These are phyloP conservation scores for Ceratobasidium sp. DNA, from an alignment of 1,284 basidiomycete species.

Conservation along the genomic window DNA sequence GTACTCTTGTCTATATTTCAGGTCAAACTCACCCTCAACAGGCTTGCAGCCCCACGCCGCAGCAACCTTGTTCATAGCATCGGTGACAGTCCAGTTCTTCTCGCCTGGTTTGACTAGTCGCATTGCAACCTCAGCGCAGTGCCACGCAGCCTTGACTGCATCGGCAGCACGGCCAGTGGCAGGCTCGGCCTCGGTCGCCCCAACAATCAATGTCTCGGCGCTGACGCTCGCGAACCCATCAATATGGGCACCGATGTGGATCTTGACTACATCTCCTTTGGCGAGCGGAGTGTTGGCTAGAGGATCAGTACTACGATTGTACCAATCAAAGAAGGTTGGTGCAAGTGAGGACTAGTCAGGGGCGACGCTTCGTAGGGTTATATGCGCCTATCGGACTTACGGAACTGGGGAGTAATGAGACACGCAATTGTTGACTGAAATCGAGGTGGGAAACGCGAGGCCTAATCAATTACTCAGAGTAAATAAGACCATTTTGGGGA, in stretches of 20 bases:
- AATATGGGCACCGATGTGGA: conserved; percentile 95
- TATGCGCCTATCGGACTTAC: conserved; percentile 51
- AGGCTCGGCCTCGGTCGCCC: conserved; percentile 71
- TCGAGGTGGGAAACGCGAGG: conserved; percentile 90
- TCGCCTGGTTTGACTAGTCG: conserved; percentile 85
- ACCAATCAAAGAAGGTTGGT: not conserved
- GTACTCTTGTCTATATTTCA: conserved; percentile 1
- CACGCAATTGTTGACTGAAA: conserved; percentile 91
- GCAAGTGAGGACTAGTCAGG: conserved; percentile 5
- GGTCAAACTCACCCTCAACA: conserved; percentile 75
- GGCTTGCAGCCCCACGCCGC: conserved; percentile 82
- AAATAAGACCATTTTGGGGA: conserved; percentile 1
- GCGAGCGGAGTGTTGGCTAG: conserved; percentile 71
- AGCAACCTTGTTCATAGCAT: conserved; percentile 78
- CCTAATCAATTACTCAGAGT: conserved; percentile 55
- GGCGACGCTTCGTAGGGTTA: conserved; percentile 37
- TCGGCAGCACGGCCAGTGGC: conserved; percentile 88
- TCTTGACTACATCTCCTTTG: conserved; percentile 93
- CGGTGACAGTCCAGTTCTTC: conserved; percentile 95
- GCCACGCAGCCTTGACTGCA: conserved; percentile 91
- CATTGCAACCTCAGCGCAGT: conserved; percentile 90
- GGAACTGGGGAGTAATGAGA: conserved; percentile 82
- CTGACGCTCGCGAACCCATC: conserved; percentile 90
- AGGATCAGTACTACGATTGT: conserved; percentile 65
- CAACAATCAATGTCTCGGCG: conserved; percentile 91